Conservation (phyloP, 192 early-diverging fungal genomes). For the Linnemannia exigua region DNA sequence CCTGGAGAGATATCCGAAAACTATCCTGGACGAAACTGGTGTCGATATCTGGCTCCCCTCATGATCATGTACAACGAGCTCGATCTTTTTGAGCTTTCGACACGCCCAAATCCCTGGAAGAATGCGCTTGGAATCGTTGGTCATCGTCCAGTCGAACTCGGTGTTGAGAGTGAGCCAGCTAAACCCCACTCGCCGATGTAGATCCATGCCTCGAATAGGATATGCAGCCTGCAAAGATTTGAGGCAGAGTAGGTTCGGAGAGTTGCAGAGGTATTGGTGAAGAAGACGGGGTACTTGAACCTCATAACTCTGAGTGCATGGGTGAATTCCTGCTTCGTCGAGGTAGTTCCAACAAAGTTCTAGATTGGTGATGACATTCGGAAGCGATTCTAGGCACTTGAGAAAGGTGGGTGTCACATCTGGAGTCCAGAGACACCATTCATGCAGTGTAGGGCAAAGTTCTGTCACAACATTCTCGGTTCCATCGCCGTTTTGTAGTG, state of each 20-base stretch:
- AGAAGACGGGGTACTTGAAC: not conserved
- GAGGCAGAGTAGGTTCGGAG: not conserved
- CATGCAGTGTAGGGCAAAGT: not conserved
- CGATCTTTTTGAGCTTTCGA: not conserved
- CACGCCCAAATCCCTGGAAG: not conserved
- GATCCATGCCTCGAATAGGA: not conserved
- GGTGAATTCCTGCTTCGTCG: not conserved
- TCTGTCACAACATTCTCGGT: not conserved
- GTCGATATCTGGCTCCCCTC: conserved; percentile 1
- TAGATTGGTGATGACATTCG: not conserved
- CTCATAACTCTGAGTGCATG: not conserved
- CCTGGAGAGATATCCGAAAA: not conserved
- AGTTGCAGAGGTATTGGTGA: not conserved
- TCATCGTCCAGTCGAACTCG: not conserved
- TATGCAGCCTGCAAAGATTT: not conserved
- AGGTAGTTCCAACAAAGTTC: not conserved
- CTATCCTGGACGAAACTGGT: not conserved
- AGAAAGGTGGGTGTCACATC: not conserved
- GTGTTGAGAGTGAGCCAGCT: conserved; percentile 6
- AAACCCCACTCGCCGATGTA: not conserved
- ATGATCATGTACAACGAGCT: not conserved
- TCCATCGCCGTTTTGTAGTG: not conserved
- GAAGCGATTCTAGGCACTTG: not conserved
- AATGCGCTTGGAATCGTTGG: not conserved
- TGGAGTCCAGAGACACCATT: conserved; percentile 5